Percentiles rank a stretch among this genome's conserved stretches.
Conservation (phyloP, 2,329 filamentous ascomycete genomes). For the Xylogone sp. region DNA sequence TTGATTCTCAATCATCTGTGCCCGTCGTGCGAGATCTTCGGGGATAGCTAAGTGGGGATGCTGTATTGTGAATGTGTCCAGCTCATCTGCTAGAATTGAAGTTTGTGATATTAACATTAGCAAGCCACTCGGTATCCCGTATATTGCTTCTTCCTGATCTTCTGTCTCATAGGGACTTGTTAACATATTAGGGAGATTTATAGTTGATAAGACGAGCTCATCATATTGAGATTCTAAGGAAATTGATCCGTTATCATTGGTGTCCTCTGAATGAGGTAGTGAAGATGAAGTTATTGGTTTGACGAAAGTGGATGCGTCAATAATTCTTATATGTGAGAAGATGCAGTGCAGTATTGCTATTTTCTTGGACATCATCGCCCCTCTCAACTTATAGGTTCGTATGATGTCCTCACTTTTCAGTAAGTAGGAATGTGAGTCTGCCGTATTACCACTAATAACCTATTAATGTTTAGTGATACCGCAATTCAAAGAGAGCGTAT, state of each 20-base stretch:
- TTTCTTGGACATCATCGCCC: conserved; percentile 12
- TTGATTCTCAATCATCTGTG: conserved; percentile 10
- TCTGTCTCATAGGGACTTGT: conserved; percentile 1
- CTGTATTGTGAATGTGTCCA: not conserved
- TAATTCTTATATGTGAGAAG: conserved; percentile 13
- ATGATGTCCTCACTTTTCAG: conserved; percentile 10
- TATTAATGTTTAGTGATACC: not conserved
- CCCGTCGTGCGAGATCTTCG: conserved; percentile 9
- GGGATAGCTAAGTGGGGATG: conserved; percentile 9
- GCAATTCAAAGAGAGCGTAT: not conserved
- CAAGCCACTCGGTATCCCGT: conserved; percentile 10
- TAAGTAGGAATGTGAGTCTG: conserved; percentile 9
- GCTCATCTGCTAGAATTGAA: not conserved
- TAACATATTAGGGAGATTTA: not conserved
- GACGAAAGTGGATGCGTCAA: conserved; percentile 11
- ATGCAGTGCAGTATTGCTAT: conserved; percentile 12
- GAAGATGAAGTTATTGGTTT: conserved; percentile 1
- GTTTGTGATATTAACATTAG: conserved; percentile 12
- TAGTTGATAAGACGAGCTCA: not conserved
- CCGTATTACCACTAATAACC: conserved; percentile 13
- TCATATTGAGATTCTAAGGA: not conserved
- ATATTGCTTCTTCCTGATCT: conserved; percentile 11
- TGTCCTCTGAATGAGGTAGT: conserved; percentile 1
- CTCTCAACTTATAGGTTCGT: conserved; percentile 7
- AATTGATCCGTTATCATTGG: conserved; percentile 3